phyloP scores from a whole-genome alignment of 176 grass and related monocot genomes.

The Bromus sterilis region DNA sequence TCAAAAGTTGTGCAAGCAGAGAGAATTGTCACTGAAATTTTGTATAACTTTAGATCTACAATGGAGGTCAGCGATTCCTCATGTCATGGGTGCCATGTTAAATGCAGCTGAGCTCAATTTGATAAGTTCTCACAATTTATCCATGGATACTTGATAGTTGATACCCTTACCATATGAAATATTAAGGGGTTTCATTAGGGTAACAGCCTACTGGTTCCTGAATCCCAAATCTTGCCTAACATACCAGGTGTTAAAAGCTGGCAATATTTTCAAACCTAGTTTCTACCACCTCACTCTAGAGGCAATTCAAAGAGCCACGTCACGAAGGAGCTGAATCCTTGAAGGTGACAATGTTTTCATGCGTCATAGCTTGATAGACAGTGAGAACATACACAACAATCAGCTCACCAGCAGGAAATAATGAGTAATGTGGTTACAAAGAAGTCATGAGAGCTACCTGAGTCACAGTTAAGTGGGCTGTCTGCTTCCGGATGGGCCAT shows the following conservation, averaged over 20 bases:
- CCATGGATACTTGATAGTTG: not conserved
- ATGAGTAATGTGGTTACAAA: not conserved
- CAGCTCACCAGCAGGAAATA: not conserved
- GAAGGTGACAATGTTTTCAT: not conserved
- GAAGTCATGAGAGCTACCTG: conserved; percentile 47
- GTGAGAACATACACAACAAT: not conserved
- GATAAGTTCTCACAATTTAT: not conserved
- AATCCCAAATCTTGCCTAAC: not conserved
- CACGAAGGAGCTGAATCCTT: not conserved
- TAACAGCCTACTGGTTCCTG: not conserved
- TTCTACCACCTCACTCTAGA: not conserved
- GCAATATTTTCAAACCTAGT: not conserved
- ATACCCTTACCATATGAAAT: not conserved
- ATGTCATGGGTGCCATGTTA: not conserved
- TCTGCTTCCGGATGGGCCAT: conserved; percentile 96
- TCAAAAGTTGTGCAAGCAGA: not conserved
- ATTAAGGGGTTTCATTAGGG: not conserved
- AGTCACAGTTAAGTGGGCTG: conserved; percentile 98
- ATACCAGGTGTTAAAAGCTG: not conserved
- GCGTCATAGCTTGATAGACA: not conserved
- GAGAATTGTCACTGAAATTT: not conserved
- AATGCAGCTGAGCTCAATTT: not conserved
- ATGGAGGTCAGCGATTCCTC: not conserved
- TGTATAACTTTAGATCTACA: not conserved
- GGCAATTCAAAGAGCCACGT: not conserved